Evolutionary conservation across 305 asterid species (phyloP), one percentile per base, ranked within the genome.

Genomic region (Solanum hybrid): DNA sequence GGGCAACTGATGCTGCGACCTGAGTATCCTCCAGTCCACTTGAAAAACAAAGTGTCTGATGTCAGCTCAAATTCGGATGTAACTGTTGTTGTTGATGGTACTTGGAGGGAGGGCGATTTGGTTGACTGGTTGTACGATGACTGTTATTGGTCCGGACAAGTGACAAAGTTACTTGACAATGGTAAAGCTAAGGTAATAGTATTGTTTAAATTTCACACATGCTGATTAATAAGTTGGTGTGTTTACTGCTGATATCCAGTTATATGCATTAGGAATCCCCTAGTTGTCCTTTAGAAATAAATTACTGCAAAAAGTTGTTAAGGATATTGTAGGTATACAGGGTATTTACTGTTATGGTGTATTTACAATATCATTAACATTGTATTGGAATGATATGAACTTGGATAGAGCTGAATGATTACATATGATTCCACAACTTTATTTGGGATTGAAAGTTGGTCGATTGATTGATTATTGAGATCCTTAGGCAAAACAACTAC

Each of bases 101-200:
- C 41, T 31, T 96, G 98, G 99, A 92, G 92, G 91, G 94, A 93
- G 89, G 99, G 98, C 38, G 96, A 96, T 92, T 78, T 93, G 87
- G 97, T 97, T 91, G 99, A 96, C 90, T 93, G 97, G 98, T 91
- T 89, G 90, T 61, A 61, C 14, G 84, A 78, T 86, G 92, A 45
- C 80, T 95, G 96, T 93, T 92, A 86, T 89, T 97, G 99, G 99
- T 92, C 95, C 34, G 99, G 96, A 57, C 92, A 70, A 80, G 90
- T 97, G 80, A 92, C 89, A 20, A 82, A 92, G 89, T 83, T 95
- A 84, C 85, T 95, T 89, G 92, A 90, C 34, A 57, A 91, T 89
- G 93, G 89, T 89, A 89, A 92, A 92, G 98, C 95, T 87, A n/a
- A 86, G 98, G 98, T 97, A 97, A 90, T 79, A 65, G 29, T 87